Conservation (phyloP, 495 filamentous ascomycete species). For the Chaetomium fimeti region DNA sequence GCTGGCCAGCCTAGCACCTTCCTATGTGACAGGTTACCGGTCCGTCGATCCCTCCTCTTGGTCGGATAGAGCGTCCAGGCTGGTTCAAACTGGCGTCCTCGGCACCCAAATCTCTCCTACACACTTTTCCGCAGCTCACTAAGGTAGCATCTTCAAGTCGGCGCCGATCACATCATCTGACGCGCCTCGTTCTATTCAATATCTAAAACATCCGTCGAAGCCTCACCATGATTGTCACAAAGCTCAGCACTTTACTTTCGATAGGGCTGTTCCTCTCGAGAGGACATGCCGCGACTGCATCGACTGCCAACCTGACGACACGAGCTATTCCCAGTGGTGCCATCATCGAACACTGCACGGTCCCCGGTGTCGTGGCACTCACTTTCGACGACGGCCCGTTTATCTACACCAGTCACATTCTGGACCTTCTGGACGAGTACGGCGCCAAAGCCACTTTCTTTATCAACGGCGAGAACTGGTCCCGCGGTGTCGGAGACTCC, state of each 20-base stretch:
- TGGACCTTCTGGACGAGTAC: slow-evolving; percentile 44
- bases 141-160: neutral
- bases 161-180: neutral
- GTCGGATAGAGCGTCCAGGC: neutral
- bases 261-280: slow-evolving; percentile 16
- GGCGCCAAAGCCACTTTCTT: slow-evolving; percentile 68
- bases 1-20: neutral
- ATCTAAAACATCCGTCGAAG: neutral
- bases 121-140: neutral
- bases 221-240: slow-evolving; percentile 7
- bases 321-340: slow-evolving; percentile 25
- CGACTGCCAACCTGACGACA: slow-evolving; percentile 11
- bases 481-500: slow-evolving; percentile 51
- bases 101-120: neutral
- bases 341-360: slow-evolving; percentile 59
- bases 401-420: slow-evolving; percentile 33
- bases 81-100: neutral
- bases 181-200: neutral
- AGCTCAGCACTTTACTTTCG: slow-evolving; percentile 15
- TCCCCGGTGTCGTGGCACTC: slow-evolving; percentile 44
- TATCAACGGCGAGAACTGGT: slow-evolving; percentile 65
- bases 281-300: slow-evolving; percentile 13
- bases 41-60: neutral
- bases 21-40: neutral
- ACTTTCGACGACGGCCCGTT: slow-evolving; percentile 51